Percentiles rank a stretch among this genome's conserved stretches.
These are phyloP conservation scores for Moesziomyces antarcticus DNA, from an alignment of 1,284 basidiomycete species.

Conservation along the genomic window DNA sequence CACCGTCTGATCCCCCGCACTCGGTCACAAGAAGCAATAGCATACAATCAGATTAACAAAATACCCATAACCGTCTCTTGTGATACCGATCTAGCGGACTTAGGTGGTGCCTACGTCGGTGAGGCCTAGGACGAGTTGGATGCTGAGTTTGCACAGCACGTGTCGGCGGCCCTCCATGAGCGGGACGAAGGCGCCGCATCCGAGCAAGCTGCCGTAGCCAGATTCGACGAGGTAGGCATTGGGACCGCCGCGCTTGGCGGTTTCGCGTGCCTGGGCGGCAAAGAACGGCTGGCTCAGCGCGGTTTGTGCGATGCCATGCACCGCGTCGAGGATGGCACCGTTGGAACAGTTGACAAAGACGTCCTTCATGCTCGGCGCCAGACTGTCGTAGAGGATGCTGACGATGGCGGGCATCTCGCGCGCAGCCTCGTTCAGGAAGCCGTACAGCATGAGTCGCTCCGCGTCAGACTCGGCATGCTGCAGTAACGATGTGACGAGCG, in stretches of 20 bases:
- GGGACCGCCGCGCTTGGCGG: conserved; percentile 57
- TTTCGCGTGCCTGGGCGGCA: conserved; percentile 62
- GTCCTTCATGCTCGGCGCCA: conserved; percentile 57
- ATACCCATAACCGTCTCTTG: conserved; percentile 1
- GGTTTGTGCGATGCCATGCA: conserved; percentile 58
- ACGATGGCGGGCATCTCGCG: conserved; percentile 59
- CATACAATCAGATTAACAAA: conserved; percentile 7
- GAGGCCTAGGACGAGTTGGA: conserved; percentile 53
- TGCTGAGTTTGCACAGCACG: conserved; percentile 53
- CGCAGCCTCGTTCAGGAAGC: conserved; percentile 59
- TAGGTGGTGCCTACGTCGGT: conserved; percentile 56
- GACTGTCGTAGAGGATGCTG: conserved; percentile 62
- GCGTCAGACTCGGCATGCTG: conserved; percentile 59
- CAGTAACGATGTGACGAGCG: conserved; percentile 55
- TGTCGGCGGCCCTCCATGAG: conserved; percentile 48
- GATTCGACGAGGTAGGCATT: conserved; percentile 59
- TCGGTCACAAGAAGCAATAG: too few species aligned
- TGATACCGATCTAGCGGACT: too few species aligned
- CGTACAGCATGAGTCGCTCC: conserved; percentile 56
- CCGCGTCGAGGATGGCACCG: conserved; percentile 58
- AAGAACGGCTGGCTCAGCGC: conserved; percentile 62
- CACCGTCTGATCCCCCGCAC: too few species aligned
- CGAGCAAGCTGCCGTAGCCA: conserved; percentile 57
- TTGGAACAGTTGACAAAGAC: conserved; percentile 59
- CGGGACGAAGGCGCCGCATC: conserved; percentile 58